Evolutionary conservation across 2,329 filamentous ascomycete species (phyloP).

Genomic region (Microsporum ferrugineum): DNA sequence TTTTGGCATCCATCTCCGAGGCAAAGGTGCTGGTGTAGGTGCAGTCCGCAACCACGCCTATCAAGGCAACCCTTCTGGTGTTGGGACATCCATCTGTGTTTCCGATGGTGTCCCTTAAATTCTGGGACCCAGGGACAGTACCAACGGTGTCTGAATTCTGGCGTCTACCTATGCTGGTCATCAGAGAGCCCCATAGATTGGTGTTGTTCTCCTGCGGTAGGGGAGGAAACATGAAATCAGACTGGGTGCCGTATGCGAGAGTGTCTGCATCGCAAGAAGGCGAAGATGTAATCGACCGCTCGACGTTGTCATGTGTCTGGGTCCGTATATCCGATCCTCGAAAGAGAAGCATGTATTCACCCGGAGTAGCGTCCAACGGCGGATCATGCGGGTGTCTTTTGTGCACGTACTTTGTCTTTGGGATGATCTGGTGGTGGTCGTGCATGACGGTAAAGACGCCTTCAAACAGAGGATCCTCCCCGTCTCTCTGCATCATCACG

Average conservation of each 20-base stretch:
- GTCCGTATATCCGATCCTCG: constrained; percentile 68
- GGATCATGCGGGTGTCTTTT: constrained; percentile 65
- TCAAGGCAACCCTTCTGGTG: constrained; percentile 80
- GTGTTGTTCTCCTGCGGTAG: constrained; percentile 32
- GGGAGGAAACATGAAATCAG: constrained; percentile 53
- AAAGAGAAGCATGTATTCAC: constrained; percentile 82
- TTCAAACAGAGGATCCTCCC: constrained; percentile 69
- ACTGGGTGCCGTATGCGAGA: constrained; percentile 67
- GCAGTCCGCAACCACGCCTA: constrained; percentile 90
- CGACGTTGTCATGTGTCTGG: constrained; percentile 52
- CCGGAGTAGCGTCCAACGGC: constrained; percentile 41
- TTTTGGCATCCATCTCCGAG: constrained; percentile 47
- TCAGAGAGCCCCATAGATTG: constrained; percentile 47
- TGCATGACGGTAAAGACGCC: constrained; percentile 73
- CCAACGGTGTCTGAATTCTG: constrained; percentile 48
- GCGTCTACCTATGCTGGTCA: constrained; percentile 55
- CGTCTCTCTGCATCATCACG: constrained; percentile 66
- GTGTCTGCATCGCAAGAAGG: constrained; percentile 59
- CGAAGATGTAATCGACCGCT: constrained; percentile 41
- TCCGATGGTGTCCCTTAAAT: constrained; percentile 68
- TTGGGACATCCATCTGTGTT: constrained; percentile 72
- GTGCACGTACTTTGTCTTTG: constrained; percentile 58
- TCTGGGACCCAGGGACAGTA: constrained; percentile 56
- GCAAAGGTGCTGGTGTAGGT: constrained; percentile 66
- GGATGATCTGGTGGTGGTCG: constrained; percentile 78